Base-by-base conservation (phyloP, 192 early-diverging fungal genomes). In the Diversispora epigaea region DNA sequence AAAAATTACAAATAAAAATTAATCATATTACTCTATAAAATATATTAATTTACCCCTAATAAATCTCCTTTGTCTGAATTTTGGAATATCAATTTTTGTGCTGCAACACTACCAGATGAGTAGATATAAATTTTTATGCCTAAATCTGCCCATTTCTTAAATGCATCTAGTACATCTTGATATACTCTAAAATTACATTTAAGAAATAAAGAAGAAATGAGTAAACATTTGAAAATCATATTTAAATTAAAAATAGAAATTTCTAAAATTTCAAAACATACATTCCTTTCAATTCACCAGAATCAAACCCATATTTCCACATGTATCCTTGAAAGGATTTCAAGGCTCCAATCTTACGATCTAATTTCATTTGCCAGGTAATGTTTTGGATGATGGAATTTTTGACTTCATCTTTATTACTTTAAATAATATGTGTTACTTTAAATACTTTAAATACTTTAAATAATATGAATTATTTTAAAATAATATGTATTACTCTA, bases 311-410 rank as follows among this genome's bases (percentile, higher is more conserved):
- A 58, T 84, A 86, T 71, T 89, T 82, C 97, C 97, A 99, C 89
- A 99, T 96, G 77, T 90, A 94, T n/a, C 97, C 95, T 80, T 99
- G 94, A 57, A 97, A 91, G 6, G 88, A 84, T 77, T 97, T 96
- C 4, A 99, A 77, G 0, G 97, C 89, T 4, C 90, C 93, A 49
- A 95, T 92, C 81, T 99, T 98, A 52, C 96, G 88, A 77, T 99
- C 95, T 2, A 79, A 78, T 21, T 73, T 76, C 92, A 99, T 96
- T 79, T 94, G 93, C 91, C 90, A 94, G 21, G 77, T 74, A 61
- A 99, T 87, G 71, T 91, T 95, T 40, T 82, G 79, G 19, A 86
- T 84, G n/a, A 94, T 75, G 57, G 83, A 79, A 0, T 80, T 65
- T 74, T 86, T 82, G 4, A 89, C 80, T 14, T 81, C 81, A 11